phyloP scores from a whole-genome alignment of 2,329 filamentous ascomycete species.

The Penicillium palitans region DNA sequence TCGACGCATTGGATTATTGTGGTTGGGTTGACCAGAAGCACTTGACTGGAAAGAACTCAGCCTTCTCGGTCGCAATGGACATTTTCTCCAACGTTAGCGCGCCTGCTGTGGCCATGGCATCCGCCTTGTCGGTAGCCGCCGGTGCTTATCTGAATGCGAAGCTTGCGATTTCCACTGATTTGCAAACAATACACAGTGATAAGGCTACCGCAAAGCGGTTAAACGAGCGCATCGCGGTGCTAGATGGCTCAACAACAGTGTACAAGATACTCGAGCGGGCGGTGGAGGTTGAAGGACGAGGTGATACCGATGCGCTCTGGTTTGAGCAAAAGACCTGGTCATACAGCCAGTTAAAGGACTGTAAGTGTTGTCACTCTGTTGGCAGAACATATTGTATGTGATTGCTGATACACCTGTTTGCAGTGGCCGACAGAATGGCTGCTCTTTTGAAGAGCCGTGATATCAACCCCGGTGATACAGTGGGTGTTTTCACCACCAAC shows the following conservation, averaged over 20 bases:
- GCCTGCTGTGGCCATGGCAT: slow-evolving; percentile 36
- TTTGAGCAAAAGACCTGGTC: slow-evolving; percentile 53
- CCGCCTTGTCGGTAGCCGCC: slow-evolving; percentile 37
- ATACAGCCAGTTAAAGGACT: slow-evolving; percentile 46
- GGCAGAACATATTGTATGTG: not conserved
- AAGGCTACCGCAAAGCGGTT: slow-evolving; percentile 37
- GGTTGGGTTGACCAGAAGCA: not conserved
- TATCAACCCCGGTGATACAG: slow-evolving; percentile 43
- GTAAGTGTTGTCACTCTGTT: slow-evolving; percentile 30
- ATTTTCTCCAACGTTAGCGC: slow-evolving; percentile 29
- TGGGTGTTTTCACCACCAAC: slow-evolving; percentile 52
- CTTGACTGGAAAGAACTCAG: not conserved
- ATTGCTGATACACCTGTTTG: slow-evolving; percentile 8
- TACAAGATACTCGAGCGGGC: slow-evolving; percentile 47
- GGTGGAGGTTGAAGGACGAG: slow-evolving; percentile 42
- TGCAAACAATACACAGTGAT: slow-evolving; percentile 38
- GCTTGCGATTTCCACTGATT: slow-evolving; percentile 43
- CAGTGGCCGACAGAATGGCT: slow-evolving; percentile 49
- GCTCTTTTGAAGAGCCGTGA: slow-evolving; percentile 41
- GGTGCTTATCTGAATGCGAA: slow-evolving; percentile 49
- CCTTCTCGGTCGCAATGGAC: slow-evolving; percentile 25
- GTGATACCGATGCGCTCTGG: slow-evolving; percentile 47
- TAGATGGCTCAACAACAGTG: slow-evolving; percentile 43
- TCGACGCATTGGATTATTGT: not conserved
- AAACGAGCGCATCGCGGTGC: slow-evolving; percentile 35